Conservation (phyloP, 2,329 filamentous ascomycete genomes). For the Hypoxylon rubiginosum region DNA sequence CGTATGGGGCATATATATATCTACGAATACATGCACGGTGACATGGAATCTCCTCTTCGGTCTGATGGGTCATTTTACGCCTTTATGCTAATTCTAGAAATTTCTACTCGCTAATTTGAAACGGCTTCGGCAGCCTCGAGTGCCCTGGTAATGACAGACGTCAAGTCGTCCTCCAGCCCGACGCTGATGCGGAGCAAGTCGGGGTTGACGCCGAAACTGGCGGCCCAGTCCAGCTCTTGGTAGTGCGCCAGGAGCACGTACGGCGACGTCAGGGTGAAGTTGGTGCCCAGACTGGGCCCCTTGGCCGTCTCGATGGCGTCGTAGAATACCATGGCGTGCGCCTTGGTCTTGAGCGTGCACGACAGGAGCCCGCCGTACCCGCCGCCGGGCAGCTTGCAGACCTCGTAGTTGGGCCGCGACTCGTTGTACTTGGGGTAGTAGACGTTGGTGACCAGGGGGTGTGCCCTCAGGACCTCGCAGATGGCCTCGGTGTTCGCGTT, state of each 20-base stretch:
- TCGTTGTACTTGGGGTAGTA: constrained; percentile 88
- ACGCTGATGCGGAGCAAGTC: constrained; percentile 89
- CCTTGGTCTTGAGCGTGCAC: constrained; percentile 78
- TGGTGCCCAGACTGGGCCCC: constrained; percentile 94
- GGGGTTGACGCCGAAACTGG: constrained; percentile 82
- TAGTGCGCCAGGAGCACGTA: constrained; percentile 96
- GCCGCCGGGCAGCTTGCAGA: constrained; percentile 77
- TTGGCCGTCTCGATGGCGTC: constrained; percentile 90
- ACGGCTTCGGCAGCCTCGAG: constrained; percentile 68
- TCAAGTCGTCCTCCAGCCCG: constrained; percentile 83
- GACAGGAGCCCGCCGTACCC: constrained; percentile 94
- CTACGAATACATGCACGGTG: not conserved
- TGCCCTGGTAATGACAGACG: constrained; percentile 75
- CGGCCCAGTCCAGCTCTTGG: constrained; percentile 90
- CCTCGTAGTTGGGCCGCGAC: constrained; percentile 81
- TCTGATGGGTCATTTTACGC: not conserved
- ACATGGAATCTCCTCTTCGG: not conserved
- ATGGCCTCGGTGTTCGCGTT: constrained; percentile 89
- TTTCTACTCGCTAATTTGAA: constrained; percentile 19
- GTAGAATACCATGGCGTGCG: constrained; percentile 84
- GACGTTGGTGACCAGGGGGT: constrained; percentile 77
- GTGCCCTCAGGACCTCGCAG: constrained; percentile 75
- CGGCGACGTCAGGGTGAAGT: constrained; percentile 93
- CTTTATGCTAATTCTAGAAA: not conserved
- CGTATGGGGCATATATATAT: not conserved